Conservation (phyloP, 768 basidiomycete genomes). For the Auriculariales sp. region DNA sequence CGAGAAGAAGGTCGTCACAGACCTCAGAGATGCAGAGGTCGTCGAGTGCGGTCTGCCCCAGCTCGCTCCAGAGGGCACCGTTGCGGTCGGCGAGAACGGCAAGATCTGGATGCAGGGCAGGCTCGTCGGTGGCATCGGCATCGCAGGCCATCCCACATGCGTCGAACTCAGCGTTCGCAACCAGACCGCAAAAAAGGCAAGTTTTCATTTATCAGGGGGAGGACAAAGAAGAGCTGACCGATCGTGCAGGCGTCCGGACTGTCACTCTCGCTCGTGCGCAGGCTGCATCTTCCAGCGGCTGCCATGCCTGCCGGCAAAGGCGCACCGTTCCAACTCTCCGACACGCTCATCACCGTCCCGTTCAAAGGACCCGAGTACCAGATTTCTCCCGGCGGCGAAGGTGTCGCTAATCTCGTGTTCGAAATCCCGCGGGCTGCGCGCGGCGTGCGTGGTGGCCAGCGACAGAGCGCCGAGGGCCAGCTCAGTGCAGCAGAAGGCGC, state of each 20-base stretch:
- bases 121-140: conserved; percentile 43
- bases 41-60: conserved; percentile 27
- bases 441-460: conserved; percentile 46
- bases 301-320: conserved; percentile 18
- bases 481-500: conserved; percentile 10
- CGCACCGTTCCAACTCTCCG: conserved; percentile 40
- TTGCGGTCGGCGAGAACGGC: conserved; percentile 61
- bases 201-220: conserved; percentile 9
- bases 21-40: conserved; percentile 45
- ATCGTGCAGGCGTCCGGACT: conserved; percentile 58
- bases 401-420: conserved; percentile 65
- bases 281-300: conserved; percentile 30
- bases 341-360: conserved; percentile 50
- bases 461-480: conserved; percentile 36
- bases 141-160: conserved; percentile 57
- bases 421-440: conserved; percentile 58
- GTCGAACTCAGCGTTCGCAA: conserved; percentile 73
- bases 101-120: conserved; percentile 66
- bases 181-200: conserved; percentile 65
- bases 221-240: no score
- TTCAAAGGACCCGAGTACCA: conserved; percentile 66
- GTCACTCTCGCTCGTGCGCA: conserved; percentile 43
- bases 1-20: conserved; percentile 52
- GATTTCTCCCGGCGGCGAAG: conserved; percentile 59
- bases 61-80: conserved; percentile 32